These are phyloP conservation scores for Cytospora paraplurivora DNA, from an alignment of 2,329 filamentous ascomycete genomes.

Conservation along the genomic window DNA sequence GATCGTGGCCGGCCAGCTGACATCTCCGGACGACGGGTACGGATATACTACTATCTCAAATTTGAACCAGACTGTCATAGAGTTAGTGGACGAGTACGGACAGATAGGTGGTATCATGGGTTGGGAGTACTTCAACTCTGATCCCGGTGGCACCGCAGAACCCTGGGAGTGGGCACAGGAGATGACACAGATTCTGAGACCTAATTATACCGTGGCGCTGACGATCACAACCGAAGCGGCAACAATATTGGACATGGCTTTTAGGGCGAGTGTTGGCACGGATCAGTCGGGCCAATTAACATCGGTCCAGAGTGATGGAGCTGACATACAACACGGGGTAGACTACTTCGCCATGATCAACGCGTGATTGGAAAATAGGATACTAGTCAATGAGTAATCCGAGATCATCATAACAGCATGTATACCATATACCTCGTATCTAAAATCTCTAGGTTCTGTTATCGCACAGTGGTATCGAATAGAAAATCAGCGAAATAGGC, in stretches of 20 bases:
- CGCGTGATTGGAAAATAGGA: slow-evolving; percentile 23
- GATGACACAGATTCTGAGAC: slow-evolving; percentile 56
- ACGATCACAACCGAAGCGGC: slow-evolving; percentile 32
- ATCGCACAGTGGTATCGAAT: slow-evolving; percentile 17
- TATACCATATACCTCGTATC: slow-evolving; percentile 6
- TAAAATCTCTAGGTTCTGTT: slow-evolving; percentile 2
- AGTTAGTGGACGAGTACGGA: slow-evolving; percentile 55
- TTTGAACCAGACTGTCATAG: slow-evolving; percentile 45
- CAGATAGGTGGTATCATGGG: slow-evolving; percentile 87
- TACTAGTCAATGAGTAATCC: not conserved
- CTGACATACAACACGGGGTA: slow-evolving; percentile 27
- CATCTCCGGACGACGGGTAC: slow-evolving; percentile 72
- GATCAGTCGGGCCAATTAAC: not conserved
- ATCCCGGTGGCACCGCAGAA: slow-evolving; percentile 61
- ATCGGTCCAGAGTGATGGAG: not conserved
- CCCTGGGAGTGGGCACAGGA: slow-evolving; percentile 79
- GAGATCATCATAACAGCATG: not conserved
- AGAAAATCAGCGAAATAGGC: not conserved
- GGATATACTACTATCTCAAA: slow-evolving; percentile 54
- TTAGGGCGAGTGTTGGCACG: slow-evolving; percentile 30
- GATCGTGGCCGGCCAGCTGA: slow-evolving; percentile 80
- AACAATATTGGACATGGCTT: slow-evolving; percentile 30
- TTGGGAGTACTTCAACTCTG: slow-evolving; percentile 91
- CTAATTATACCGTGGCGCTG: slow-evolving; percentile 30
- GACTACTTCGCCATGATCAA: slow-evolving; percentile 37